These are phyloP conservation scores for Triglochin maritima DNA, from an alignment of 106 monocot species.

Conservation along the genomic window DNA sequence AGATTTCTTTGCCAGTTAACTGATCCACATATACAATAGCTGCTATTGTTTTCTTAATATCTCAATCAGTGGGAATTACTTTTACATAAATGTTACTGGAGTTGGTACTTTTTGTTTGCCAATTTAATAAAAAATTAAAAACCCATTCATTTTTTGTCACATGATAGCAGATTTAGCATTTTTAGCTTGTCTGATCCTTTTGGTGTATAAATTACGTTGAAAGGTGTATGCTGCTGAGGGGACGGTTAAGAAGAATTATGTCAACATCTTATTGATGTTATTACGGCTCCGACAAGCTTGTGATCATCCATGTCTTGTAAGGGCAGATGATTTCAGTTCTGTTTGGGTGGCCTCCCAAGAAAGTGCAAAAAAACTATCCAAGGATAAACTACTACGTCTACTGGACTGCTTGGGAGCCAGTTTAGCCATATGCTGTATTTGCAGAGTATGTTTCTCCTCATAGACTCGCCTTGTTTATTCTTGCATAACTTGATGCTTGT, in stretches of 20 bases:
- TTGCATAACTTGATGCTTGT: too few relatives aligned
- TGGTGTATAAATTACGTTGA: too few relatives aligned
- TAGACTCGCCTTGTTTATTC: too few relatives aligned
- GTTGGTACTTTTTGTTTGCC: too few relatives aligned
- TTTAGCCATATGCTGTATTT: conserved; percentile 67
- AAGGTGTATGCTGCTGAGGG: conserved; percentile 90
- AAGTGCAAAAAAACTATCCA: conserved; percentile 51
- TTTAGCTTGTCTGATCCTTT: too few relatives aligned
- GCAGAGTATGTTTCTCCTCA: conserved; percentile 53
- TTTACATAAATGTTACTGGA: too few relatives aligned
- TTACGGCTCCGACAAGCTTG: conserved; percentile 91
- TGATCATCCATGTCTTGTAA: conserved; percentile 80
- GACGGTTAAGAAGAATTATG: conserved; percentile 95
- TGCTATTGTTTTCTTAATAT: too few relatives aligned
- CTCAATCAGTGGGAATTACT: not conserved
- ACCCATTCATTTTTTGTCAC: not conserved
- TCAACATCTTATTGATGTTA: conserved; percentile 93
- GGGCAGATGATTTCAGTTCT: conserved; percentile 44
- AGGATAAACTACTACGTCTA: conserved; percentile 41
- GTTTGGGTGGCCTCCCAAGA: conserved; percentile 46
- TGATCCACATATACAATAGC: too few relatives aligned
- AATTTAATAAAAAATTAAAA: too few relatives aligned
- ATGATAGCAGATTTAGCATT: too few relatives aligned
- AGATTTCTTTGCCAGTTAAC: not conserved
- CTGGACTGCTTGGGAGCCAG: conserved; percentile 59